Conservation (phyloP, 78 protist species). For the Dictyostelium purpureum region DNA sequence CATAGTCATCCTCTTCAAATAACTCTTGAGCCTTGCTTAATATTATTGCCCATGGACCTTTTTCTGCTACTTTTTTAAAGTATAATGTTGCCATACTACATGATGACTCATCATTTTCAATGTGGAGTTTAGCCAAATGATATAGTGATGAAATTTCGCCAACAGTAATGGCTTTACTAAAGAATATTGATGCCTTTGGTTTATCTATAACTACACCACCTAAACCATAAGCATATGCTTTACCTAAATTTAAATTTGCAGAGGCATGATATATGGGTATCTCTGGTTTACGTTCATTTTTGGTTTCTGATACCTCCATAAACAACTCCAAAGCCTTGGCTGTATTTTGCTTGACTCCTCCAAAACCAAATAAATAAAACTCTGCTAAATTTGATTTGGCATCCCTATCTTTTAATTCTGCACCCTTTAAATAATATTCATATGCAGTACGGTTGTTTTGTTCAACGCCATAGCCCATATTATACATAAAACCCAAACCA, state of each 20-base stretch:
- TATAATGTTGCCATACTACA: constrained; percentile 68
- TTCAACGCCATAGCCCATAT: constrained; percentile 73
- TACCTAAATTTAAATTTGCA: constrained; percentile 74
- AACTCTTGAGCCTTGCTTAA: constrained; percentile 73
- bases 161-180: constrained; percentile 28
- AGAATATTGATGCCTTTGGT: constrained; percentile 57
- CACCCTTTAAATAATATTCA: constrained; percentile 37
- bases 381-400: constrained; percentile 55
- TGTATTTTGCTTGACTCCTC: constrained; percentile 51
- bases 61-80: constrained; percentile 84
- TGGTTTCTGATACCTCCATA: constrained; percentile 45
- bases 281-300: constrained; percentile 45
- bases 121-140: constrained; percentile 50
- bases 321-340: constrained; percentile 44
- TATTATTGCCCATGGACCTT: constrained; percentile 70
- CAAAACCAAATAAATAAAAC: constrained; percentile 78
- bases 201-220: not conserved
- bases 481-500: constrained; percentile 81
- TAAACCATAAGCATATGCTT: constrained; percentile 30
- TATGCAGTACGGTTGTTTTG: constrained; percentile 79
- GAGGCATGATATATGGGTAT: constrained; percentile 2
- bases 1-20: constrained; percentile 72
- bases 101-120: not conserved
- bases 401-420: constrained; percentile 58
- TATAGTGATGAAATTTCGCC: constrained; percentile 79